These are phyloP conservation scores for Articulospora tetracladia DNA, from an alignment of 495 filamentous ascomycete species.

Conservation along the genomic window DNA sequence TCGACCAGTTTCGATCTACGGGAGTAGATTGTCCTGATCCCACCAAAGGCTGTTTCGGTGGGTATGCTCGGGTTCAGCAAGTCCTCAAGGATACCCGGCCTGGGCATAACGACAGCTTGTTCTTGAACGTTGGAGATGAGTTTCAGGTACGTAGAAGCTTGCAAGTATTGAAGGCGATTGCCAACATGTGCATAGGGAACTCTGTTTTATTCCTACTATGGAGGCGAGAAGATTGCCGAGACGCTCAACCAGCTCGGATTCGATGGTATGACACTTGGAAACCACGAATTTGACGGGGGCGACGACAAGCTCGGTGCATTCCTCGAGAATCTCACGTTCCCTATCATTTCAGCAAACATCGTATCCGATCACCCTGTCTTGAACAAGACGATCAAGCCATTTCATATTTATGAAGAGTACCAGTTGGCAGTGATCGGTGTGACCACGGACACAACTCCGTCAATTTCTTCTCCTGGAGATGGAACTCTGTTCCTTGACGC, in stretches of 20 bases:
- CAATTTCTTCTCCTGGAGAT: constrained; percentile 45
- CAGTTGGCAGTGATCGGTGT: constrained; percentile 53
- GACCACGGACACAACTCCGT: constrained; percentile 48
- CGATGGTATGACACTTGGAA: constrained; percentile 56
- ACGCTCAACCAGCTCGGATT: constrained; percentile 56
- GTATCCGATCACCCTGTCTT: constrained; percentile 43
- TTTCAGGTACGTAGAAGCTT: constrained; percentile 37
- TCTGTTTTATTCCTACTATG: constrained; percentile 54
- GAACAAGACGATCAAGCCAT: constrained; percentile 51
- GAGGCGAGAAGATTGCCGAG: constrained; percentile 58
- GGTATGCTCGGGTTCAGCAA: constrained; percentile 51
- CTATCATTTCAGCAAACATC: constrained; percentile 53
- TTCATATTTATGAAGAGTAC: constrained; percentile 51
- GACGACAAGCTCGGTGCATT: constrained; percentile 47
- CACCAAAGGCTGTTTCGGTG: constrained; percentile 51
- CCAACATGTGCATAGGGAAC: constrained; percentile 34
- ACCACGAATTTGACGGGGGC: constrained; percentile 55
- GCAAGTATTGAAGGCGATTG: not conserved
- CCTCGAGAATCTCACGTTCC: constrained; percentile 53
- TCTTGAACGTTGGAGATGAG: constrained; percentile 55
- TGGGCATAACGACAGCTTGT: constrained; percentile 47
- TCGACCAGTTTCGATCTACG: constrained; percentile 51
- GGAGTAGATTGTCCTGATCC: constrained; percentile 51
- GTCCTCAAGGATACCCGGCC: constrained; percentile 45
- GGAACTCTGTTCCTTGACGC: constrained; percentile 48